Percentiles rank a stretch among this genome's conserved stretches.
phyloP scores from a whole-genome alignment of 768 basidiomycete species.

The Kwoniella pini region DNA sequence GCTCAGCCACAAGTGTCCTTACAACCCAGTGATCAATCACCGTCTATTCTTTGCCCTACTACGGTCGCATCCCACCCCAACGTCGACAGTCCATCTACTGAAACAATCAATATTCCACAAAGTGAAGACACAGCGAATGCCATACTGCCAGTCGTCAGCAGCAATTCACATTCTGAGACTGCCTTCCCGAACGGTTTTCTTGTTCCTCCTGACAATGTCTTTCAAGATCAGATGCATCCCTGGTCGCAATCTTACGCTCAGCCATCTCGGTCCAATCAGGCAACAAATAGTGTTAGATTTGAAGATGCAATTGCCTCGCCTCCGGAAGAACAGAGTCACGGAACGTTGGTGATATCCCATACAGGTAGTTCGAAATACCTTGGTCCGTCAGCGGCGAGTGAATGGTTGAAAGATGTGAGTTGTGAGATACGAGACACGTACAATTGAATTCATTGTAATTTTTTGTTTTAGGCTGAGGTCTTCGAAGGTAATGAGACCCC shows the following conservation, averaged over 20 bases:
- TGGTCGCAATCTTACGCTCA: neutral
- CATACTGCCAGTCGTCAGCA: neutral
- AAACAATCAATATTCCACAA: neutral
- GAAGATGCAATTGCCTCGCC: neutral
- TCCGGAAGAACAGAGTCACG: slow-evolving; percentile 21
- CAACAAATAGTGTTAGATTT: neutral
- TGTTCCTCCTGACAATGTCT: neutral
- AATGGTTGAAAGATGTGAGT: slow-evolving; percentile 36
- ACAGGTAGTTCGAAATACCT: slow-evolving; percentile 28
- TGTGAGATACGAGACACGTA: neutral
- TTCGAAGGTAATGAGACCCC: slow-evolving; percentile 6
- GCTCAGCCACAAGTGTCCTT: neutral
- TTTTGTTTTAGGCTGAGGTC: slow-evolving; percentile 14
- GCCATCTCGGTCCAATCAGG: neutral
- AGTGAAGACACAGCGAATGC: neutral
- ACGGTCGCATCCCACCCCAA: too few relatives aligned
- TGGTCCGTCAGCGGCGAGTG: slow-evolving; percentile 30
- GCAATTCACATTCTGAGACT: neutral
- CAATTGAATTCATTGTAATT: too few relatives aligned
- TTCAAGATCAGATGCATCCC: neutral
- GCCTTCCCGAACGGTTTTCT: neutral
- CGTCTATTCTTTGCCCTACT: neutral
- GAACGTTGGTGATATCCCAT: slow-evolving; percentile 25
- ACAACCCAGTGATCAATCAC: neutral
- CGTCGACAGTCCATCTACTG: too few relatives aligned